Base-by-base conservation (phyloP, 768 basidiomycete species). In the Leccinum disarticulatum region DNA sequence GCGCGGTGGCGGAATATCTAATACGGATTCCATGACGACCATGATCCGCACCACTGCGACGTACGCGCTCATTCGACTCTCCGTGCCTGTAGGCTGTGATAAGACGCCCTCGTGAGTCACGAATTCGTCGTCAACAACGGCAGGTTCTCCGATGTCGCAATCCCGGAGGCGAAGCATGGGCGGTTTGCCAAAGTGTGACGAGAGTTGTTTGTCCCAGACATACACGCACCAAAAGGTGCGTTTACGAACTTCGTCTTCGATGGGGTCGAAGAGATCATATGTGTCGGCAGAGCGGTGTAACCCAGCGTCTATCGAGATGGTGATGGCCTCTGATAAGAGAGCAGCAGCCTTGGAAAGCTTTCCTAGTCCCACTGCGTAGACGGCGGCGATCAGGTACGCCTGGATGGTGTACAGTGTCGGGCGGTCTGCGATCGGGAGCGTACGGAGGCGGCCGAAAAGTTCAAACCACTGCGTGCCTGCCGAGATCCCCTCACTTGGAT, bases 221-320 rank as follows among this genome's bases (percentile, higher is more conserved):
- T 96, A 97, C 28, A 95, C 92, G 60, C 92, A 92, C 93, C 94
- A 97, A 73, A 97, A 97, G 0, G 95, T 96, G 65, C 94, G 87
- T 74, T 95, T 96, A 59, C 95, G 84, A 30, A 94, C 86, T 72
- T 96, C 93, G 61, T 91, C 89, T 72, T 95, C 94, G 63, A 95
- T 88, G 9, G 90, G 83, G 74, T 94, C 88, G 71, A 97, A 96
- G 54, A 91, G 80, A 69, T 91, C 88, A 68, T 92, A 92, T 14
- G 85, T 87, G 63, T 94, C 92, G 0, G 90, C 87, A 43, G 87
- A 89, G 54, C 94, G 88, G 72, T 97, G 94, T 27, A 96, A 78
- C 1, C 94, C 94, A 6, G 90, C 90, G 70, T 97, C 94, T 64
- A 95, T 81, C 48, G 87, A 93, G 70, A 95, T 84, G 1, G 93